Conservation (phyloP, 148 eudicot genomes). For the Drosera capensis region DNA sequence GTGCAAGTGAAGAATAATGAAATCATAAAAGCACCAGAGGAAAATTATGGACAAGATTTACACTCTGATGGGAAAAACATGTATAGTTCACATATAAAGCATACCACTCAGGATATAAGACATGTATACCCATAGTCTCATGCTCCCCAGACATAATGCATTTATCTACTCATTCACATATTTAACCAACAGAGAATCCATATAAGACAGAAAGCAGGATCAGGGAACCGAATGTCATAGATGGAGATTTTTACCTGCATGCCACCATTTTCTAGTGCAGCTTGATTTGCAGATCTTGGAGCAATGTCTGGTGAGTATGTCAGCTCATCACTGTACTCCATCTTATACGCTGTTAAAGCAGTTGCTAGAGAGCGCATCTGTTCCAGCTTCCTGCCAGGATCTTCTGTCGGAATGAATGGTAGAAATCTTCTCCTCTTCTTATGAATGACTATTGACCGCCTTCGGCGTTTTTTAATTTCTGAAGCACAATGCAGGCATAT, state of each 20-base stretch:
- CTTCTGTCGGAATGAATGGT: conserved; percentile 54
- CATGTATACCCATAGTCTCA: too few relatives aligned
- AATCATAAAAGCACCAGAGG: conserved; percentile 1
- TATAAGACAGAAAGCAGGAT: too few relatives aligned
- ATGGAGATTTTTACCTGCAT: conserved; percentile 56
- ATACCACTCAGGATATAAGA: too few relatives aligned
- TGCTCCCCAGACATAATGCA: too few relatives aligned
- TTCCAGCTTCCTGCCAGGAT: conserved; percentile 36
- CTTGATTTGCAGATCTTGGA: conserved; percentile 71
- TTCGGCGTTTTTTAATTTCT: conserved; percentile 69
- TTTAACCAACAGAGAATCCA: too few relatives aligned
- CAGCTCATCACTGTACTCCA: conserved; percentile 61
- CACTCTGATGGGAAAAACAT: too few relatives aligned
- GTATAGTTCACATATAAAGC: too few relatives aligned
- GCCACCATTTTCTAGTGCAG: conserved; percentile 64
- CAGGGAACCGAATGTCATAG: too few relatives aligned
- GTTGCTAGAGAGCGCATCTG: conserved; percentile 82
- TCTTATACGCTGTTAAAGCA: conserved; percentile 42
- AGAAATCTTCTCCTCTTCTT: conserved; percentile 66
- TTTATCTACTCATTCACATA: too few relatives aligned
- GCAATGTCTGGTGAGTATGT: conserved; percentile 67
- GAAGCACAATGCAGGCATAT: conserved; percentile 8
- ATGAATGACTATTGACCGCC: conserved; percentile 49
- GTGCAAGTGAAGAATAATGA: background rate
- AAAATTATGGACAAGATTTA: too few relatives aligned